A percentile compares a stretch with the other conserved stretches of the same genome.
phyloP scores from a whole-genome alignment of 345 rosid genomes.

The Arabis alpina region DNA sequence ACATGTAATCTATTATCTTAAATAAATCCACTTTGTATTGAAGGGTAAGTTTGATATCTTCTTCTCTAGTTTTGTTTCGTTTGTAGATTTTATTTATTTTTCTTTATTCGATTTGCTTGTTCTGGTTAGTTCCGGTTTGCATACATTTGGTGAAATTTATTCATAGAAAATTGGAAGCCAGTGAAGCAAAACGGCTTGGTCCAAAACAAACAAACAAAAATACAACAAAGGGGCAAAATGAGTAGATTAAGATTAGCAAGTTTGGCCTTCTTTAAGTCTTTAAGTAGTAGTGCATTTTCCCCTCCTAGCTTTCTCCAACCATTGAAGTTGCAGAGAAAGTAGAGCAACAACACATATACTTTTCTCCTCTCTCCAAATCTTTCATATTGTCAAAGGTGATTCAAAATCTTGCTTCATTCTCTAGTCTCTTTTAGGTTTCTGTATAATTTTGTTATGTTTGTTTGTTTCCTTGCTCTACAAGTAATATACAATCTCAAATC shows the following conservation, averaged over 20 bases:
- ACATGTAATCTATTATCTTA: conserved; percentile 7
- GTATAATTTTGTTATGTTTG: not conserved
- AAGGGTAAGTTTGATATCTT: not conserved
- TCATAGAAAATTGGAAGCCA: conserved; percentile 22
- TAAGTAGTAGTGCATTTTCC: not conserved
- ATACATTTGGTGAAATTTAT: conserved; percentile 1
- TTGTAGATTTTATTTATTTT: not conserved
- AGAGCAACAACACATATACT: not conserved
- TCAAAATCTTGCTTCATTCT: not conserved
- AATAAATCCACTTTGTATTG: conserved; percentile 3
- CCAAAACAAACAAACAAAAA: not conserved
- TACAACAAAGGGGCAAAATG: conserved; percentile 33
- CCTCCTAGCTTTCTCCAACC: conserved; percentile 23
- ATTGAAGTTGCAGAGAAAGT: conserved; percentile 15
- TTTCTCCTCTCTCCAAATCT: conserved; percentile 3
- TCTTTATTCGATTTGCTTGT: not conserved
- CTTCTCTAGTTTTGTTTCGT: conserved; percentile 7
- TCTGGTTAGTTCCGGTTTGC: not conserved
- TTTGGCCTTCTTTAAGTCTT: conserved; percentile 27
- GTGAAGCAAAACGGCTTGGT: conserved; percentile 39
- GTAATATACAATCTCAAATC: not conserved
- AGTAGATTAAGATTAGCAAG: not conserved
- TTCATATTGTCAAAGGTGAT: conserved; percentile 19
- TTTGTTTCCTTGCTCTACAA: conserved; percentile 14
- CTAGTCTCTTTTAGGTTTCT: not conserved